Conservation (phyloP, 805 yeast genomes). For the Yarrowia sp. region DNA sequence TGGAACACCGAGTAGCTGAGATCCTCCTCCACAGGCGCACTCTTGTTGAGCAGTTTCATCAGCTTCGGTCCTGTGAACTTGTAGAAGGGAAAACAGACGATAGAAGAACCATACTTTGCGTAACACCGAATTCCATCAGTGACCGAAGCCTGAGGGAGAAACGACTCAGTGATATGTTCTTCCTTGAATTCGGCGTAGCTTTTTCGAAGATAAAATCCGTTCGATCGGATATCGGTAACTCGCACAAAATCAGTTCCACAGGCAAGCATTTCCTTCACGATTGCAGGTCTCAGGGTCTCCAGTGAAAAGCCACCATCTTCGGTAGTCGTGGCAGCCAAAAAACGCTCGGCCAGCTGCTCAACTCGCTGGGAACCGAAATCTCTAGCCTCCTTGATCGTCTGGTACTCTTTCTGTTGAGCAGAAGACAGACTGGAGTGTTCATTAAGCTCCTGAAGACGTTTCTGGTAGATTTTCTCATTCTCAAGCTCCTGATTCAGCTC, state of each 20-base stretch:
- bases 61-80: not conserved
- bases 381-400: not conserved
- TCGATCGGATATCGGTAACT: too few relatives aligned
- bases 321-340: too few relatives aligned
- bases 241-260: too few relatives aligned
- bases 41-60: not conserved
- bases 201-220: too few relatives aligned
- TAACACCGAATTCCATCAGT: not conserved
- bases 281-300: too few relatives aligned
- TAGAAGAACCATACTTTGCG: not conserved
- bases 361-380: too few relatives aligned
- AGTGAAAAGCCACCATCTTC: too few relatives aligned
- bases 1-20: conserved; percentile 1
- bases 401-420: not conserved
- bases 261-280: too few relatives aligned
- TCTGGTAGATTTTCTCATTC: conserved; percentile 6
- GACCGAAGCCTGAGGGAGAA: not conserved
- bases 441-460: not conserved
- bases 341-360: too few relatives aligned
- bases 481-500: conserved; percentile 7
- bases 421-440: not conserved
- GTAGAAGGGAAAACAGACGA: conserved; percentile 1
- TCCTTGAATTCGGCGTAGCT: too few relatives aligned
- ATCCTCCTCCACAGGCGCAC: not conserved
- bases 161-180: too few relatives aligned